These are phyloP conservation scores for Pseudogymnoascus sp. DNA, from an alignment of 2,329 filamentous ascomycete genomes.

Conservation along the genomic window DNA sequence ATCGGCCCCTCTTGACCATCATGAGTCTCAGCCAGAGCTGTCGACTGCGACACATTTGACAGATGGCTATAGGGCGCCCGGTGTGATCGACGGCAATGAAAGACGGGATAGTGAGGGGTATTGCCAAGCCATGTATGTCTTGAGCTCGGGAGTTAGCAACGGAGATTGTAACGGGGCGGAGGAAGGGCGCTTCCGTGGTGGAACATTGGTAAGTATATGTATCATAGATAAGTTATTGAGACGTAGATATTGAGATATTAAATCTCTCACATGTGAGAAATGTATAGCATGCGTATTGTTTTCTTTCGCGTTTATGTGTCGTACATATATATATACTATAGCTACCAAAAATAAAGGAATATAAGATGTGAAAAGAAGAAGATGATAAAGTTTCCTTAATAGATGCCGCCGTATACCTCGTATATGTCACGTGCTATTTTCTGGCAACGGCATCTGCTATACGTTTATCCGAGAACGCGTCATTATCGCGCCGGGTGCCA, in stretches of 20 bases:
- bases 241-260: neutral
- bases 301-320: neutral
- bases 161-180: neutral
- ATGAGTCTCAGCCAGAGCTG: neutral
- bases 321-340: neutral
- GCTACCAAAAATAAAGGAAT: neutral
- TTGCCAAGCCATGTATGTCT: neutral
- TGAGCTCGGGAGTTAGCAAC: slow-evolving; percentile 1
- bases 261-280: neutral
- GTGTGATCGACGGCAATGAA: neutral
- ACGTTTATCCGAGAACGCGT: neutral
- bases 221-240: neutral
- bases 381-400: neutral
- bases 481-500: neutral
- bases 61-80: neutral
- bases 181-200: neutral
- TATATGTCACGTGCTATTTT: neutral
- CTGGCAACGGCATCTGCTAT: no score
- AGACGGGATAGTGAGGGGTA: neutral
- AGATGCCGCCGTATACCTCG: neutral
- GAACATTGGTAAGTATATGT: neutral
- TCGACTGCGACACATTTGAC: neutral
- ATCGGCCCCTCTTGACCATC: neutral
- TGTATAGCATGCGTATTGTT: neutral
- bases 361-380: neutral